Conservation (phyloP, 2,329 filamentous ascomycete genomes). For the Colletotrichum tofieldiae region DNA sequence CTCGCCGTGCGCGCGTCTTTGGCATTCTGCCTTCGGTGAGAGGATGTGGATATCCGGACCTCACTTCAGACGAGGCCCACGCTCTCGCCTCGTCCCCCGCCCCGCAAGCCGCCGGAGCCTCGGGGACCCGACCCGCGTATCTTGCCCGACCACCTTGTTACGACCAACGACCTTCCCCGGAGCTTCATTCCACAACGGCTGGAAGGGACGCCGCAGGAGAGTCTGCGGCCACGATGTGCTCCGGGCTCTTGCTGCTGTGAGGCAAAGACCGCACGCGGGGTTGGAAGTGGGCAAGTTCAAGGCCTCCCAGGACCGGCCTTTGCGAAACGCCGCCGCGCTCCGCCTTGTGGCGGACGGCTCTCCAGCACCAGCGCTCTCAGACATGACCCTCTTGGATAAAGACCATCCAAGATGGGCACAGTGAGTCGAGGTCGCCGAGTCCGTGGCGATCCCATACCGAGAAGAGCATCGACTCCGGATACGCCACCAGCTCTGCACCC, state of each 20-base stretch:
- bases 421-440: background rate
- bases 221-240: background rate
- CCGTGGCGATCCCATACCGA: background rate
- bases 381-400: background rate
- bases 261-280: background rate
- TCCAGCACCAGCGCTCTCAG: background rate
- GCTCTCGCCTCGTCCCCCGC: background rate
- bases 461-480: background rate
- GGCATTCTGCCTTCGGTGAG: background rate
- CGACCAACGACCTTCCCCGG: background rate
- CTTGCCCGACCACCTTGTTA: background rate
- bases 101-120: background rate
- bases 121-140: background rate
- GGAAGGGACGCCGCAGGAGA: too few species aligned
- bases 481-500: background rate
- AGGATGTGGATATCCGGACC: background rate
- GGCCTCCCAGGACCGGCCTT: background rate
- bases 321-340: background rate
- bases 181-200: background rate
- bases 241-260: background rate
- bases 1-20: background rate
- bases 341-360: background rate
- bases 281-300: too few species aligned
- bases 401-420: background rate
- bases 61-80: background rate